Conservation (phyloP, 208 protist species). For the Novymonas esmeraldas region DNA sequence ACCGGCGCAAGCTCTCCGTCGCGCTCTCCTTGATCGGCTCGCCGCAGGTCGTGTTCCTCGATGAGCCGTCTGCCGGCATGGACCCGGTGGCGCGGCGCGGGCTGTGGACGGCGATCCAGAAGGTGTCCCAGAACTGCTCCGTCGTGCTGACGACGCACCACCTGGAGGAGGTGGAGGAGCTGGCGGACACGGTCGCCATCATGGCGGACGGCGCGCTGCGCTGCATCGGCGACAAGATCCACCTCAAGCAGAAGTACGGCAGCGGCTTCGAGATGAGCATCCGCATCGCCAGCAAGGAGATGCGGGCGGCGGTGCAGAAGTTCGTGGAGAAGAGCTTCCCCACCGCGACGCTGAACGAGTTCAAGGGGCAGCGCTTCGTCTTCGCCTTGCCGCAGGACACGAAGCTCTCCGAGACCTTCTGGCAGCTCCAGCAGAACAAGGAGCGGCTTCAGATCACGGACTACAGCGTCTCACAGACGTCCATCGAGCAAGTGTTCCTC, state of each 20-base stretch:
- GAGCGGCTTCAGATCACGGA: constrained; percentile 50
- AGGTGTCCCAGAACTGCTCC: constrained; percentile 64
- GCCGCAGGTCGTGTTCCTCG: constrained; percentile 62
- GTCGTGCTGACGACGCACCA: constrained; percentile 93
- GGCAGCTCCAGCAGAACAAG: constrained; percentile 38
- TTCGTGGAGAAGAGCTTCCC: constrained; percentile 50
- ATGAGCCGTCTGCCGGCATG: constrained; percentile 79
- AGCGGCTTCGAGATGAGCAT: constrained; percentile 66
- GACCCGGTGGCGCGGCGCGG: constrained; percentile 60
- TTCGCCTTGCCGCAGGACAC: constrained; percentile 46
- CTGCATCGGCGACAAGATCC: constrained; percentile 75
- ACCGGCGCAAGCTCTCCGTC: constrained; percentile 73
- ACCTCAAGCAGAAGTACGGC: constrained; percentile 77
- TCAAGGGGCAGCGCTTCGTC: constrained; percentile 47
- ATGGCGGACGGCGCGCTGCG: constrained; percentile 80
- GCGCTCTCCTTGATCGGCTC: constrained; percentile 72
- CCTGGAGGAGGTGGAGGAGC: constrained; percentile 92
- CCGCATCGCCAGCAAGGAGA: constrained; percentile 28
- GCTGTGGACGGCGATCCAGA: constrained; percentile 72
- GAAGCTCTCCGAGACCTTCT: constrained; percentile 46
- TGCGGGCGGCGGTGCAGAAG: constrained; percentile 27
- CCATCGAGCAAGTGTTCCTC: constrained; percentile 87
- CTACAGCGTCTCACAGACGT: constrained; percentile 83
- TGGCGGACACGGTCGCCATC: constrained; percentile 77
- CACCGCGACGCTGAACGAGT: constrained; percentile 37